These are phyloP conservation scores for Clavispora vitiphila DNA, from an alignment of 805 yeast species.

Conservation along the genomic window DNA sequence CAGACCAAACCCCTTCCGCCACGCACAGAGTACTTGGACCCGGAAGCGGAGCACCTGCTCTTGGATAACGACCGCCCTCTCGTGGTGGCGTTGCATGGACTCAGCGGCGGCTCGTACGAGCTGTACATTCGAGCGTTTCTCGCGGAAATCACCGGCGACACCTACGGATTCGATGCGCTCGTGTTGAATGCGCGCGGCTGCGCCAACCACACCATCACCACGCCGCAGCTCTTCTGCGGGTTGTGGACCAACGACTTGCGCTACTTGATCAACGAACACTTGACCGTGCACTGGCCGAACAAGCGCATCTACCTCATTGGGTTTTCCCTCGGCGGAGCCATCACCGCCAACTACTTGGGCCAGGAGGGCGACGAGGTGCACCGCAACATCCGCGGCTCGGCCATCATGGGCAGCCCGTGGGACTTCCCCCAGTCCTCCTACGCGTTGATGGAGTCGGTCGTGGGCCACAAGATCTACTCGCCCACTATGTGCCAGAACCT, in stretches of 20 bases:
- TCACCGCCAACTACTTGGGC: slow-evolving; percentile 63
- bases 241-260: slow-evolving; percentile 67
- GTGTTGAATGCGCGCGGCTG: slow-evolving; percentile 73
- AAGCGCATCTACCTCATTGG: slow-evolving; percentile 66
- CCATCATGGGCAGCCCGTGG: slow-evolving; percentile 67
- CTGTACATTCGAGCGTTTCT: slow-evolving; percentile 59
- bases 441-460: slow-evolving; percentile 32
- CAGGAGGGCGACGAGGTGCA: slow-evolving; percentile 50
- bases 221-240: slow-evolving; percentile 64
- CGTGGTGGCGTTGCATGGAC: slow-evolving; percentile 61
- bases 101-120: slow-evolving; percentile 79
- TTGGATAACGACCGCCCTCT: slow-evolving; percentile 45
- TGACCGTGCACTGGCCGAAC: slow-evolving; percentile 50
- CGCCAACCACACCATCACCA: slow-evolving; percentile 65
- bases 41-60: slow-evolving; percentile 34
- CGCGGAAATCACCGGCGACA: slow-evolving; percentile 34
- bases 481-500: slow-evolving; percentile 40
- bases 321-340: slow-evolving; percentile 68
- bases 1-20: slow-evolving; percentile 59
- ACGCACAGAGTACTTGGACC: slow-evolving; percentile 57
- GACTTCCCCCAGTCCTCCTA: slow-evolving; percentile 54
- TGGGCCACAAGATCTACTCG: slow-evolving; percentile 38
- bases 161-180: slow-evolving; percentile 46
- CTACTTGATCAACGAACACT: slow-evolving; percentile 47
- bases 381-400: slow-evolving; percentile 51